Evolutionary conservation across 1,284 basidiomycete genomes (phyloP).

Genomic region (Anthracocystis walkeri): DNA sequence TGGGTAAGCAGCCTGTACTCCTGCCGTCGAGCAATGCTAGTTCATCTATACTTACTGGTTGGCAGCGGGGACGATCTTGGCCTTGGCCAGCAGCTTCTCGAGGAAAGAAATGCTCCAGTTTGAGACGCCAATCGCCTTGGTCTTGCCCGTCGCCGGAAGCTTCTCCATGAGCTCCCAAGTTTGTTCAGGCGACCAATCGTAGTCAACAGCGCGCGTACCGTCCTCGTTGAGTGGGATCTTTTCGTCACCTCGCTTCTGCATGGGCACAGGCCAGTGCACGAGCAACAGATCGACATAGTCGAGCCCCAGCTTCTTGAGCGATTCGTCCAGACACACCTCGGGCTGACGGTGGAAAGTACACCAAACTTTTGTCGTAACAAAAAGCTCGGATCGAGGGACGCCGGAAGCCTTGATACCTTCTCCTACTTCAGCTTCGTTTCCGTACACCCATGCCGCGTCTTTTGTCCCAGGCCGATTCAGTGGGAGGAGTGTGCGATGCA

Average conservation of each 20-base stretch:
- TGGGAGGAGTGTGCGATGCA: too few relatives aligned
- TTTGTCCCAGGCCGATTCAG: background rate
- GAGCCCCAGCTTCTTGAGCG: slow-evolving; percentile 78
- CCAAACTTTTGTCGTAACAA: slow-evolving; percentile 86
- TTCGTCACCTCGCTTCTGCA: slow-evolving; percentile 79
- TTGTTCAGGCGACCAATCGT: slow-evolving; percentile 76
- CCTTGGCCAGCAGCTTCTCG: slow-evolving; percentile 72
- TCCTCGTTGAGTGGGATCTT: slow-evolving; percentile 76
- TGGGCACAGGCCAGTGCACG: slow-evolving; percentile 70
- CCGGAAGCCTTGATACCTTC: slow-evolving; percentile 80
- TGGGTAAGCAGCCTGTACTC: slow-evolving; percentile 1
- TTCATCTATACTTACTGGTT: slow-evolving; percentile 73
- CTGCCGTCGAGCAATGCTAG: too few relatives aligned
- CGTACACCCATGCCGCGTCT: slow-evolving; percentile 56
- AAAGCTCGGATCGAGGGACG: slow-evolving; percentile 81
- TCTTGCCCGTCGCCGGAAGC: slow-evolving; percentile 77
- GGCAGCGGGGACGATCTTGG: slow-evolving; percentile 77
- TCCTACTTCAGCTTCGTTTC: slow-evolving; percentile 86
- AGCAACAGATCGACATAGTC: slow-evolving; percentile 82
- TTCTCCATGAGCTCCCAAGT: slow-evolving; percentile 88
- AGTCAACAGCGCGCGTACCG: slow-evolving; percentile 75
- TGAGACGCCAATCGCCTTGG: slow-evolving; percentile 80
- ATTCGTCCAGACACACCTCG: slow-evolving; percentile 79
- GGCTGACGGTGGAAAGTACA: slow-evolving; percentile 48
- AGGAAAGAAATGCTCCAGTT: slow-evolving; percentile 59